Percentiles rank a stretch among this genome's conserved stretches.
These are phyloP conservation scores for Eucalyptus erythrocorys DNA, from an alignment of 345 rosid genomes.

Conservation along the genomic window DNA sequence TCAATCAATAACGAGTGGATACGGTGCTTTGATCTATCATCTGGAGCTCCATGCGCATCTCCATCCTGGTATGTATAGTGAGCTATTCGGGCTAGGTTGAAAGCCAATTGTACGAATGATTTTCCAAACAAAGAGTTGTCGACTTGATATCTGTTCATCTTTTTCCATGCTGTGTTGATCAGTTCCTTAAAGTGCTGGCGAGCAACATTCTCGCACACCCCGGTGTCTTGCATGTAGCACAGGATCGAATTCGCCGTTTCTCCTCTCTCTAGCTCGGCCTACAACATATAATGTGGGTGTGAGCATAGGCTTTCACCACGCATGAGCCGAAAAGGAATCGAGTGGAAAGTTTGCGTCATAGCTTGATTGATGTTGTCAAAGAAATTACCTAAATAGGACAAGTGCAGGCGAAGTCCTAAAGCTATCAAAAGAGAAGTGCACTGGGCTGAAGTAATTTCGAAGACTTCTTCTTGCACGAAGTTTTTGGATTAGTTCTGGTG, in stretches of 20 bases:
- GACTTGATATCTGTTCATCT: slow-evolving; percentile 9
- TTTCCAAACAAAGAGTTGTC: not conserved
- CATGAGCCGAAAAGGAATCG: no score
- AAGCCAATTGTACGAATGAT: not conserved
- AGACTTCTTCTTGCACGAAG: not conserved
- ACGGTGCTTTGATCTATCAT: not conserved
- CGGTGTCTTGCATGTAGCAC: slow-evolving; percentile 18
- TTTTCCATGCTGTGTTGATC: slow-evolving; percentile 21
- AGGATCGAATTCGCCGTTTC: slow-evolving; percentile 7
- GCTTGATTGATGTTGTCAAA: not conserved
- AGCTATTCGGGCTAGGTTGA: slow-evolving; percentile 14
- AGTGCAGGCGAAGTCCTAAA: not conserved
- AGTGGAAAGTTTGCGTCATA: not conserved
- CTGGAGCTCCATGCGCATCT: slow-evolving; percentile 23
- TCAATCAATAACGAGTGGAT: slow-evolving; percentile 14
- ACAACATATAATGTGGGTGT: not conserved
- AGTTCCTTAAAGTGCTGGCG: not conserved
- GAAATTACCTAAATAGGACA: not conserved
- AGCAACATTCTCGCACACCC: slow-evolving; percentile 8
- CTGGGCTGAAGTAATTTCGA: not conserved
- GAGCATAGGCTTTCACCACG: no score
- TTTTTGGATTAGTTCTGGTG: not conserved
- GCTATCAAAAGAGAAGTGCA: not conserved
- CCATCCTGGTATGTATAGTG: slow-evolving; percentile 18
- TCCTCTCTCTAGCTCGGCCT: slow-evolving; percentile 27